These are phyloP conservation scores for Berkeleyomyces rouxiae DNA, from an alignment of 2,329 filamentous ascomycete species.

Conservation along the genomic window DNA sequence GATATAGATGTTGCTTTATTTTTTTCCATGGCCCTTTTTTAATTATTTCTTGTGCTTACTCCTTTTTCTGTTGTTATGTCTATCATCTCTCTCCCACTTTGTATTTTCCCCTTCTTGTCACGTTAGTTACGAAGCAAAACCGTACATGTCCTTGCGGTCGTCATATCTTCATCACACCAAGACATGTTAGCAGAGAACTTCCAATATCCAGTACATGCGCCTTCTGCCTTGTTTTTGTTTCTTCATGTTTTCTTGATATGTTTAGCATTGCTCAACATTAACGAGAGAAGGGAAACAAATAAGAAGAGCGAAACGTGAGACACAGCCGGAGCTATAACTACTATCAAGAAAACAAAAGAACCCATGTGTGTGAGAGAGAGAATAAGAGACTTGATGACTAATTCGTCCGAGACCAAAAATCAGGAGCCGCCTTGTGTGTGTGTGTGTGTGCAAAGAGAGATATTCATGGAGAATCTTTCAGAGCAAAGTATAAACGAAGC, in stretches of 20 bases:
- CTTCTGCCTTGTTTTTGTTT: too few relatives aligned
- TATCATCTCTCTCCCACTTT: neutral
- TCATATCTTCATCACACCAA: too few relatives aligned
- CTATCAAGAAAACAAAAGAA: neutral
- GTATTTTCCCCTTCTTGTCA: neutral
- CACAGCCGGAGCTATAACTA: neutral
- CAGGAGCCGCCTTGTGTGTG: too few relatives aligned
- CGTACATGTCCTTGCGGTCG: too few relatives aligned
- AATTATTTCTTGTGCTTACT: neutral
- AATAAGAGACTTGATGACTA: neutral
- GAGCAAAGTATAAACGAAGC: too few relatives aligned
- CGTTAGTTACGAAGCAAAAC: too few relatives aligned
- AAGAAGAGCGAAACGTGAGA: neutral
- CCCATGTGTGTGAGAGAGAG: neutral
- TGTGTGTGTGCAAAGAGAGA: too few relatives aligned
- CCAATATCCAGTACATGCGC: too few relatives aligned
- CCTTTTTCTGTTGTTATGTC: neutral
- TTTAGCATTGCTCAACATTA: neutral
- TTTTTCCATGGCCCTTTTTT: neutral
- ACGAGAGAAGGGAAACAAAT: conserved; percentile 12
- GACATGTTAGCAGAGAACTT: too few relatives aligned
- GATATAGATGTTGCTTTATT: neutral
- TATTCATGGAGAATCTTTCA: too few relatives aligned
- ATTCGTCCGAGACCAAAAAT: too few relatives aligned
- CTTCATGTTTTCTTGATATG: too few relatives aligned